Evolutionary conservation across 805 yeast genomes (phyloP).

Genomic region (Cyberlindnera meyerae): DNA sequence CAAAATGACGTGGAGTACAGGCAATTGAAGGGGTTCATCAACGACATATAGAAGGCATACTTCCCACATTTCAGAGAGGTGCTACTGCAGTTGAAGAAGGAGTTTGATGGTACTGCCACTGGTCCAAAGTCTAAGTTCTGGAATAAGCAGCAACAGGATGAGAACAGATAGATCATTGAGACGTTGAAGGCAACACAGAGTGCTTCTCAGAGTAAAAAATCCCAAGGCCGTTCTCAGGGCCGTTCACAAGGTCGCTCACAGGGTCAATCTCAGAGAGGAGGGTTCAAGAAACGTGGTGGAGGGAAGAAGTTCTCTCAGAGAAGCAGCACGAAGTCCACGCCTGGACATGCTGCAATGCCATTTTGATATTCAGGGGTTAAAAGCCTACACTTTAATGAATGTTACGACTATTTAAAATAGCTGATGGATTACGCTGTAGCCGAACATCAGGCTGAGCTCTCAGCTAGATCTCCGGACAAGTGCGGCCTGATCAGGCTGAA

Average conservation of each 20-base stretch:
- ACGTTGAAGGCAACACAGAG: conserved; percentile 21
- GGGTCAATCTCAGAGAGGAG: not conserved
- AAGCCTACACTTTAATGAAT: too few relatives aligned
- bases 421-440: not conserved
- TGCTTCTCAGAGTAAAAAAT: conserved; percentile 3
- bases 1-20: conserved; percentile 42
- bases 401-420: too few relatives aligned
- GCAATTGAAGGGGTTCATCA: conserved; percentile 30
- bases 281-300: not conserved
- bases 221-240: conserved; percentile 1
- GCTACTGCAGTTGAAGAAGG: conserved; percentile 22
- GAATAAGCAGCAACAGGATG: conserved; percentile 11
- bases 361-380: too few relatives aligned
- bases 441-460: too few relatives aligned
- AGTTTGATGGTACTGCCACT: conserved; percentile 9
- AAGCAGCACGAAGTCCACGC: not conserved
- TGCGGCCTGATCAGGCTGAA: too few relatives aligned
- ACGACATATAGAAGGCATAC: conserved; percentile 22
- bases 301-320: not conserved
- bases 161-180: conserved; percentile 17
- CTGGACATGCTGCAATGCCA: conserved; percentile 4
- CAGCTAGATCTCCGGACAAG: too few relatives aligned
- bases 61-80: conserved; percentile 37
- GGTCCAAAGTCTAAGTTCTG: conserved; percentile 20
- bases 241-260: not conserved